phyloP scores from a whole-genome alignment of 257 asterid genomes.

The Solanum pinnatisectum region DNA sequence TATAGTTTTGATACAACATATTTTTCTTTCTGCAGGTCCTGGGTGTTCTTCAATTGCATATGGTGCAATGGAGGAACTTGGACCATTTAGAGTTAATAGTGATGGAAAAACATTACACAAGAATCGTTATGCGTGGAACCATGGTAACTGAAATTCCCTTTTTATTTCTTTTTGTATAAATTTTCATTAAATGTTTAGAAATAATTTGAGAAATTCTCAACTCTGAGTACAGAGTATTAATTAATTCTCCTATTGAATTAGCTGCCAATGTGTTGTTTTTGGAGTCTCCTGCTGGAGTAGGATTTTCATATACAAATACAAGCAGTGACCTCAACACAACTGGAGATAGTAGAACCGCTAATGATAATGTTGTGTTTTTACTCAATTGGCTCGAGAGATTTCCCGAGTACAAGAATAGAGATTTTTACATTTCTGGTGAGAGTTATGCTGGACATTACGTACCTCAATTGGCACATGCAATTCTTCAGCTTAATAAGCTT shows the following conservation, averaged over 20 bases:
- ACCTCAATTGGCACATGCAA: conserved; percentile 27
- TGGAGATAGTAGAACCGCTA: conserved; percentile 23
- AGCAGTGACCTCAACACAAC: conserved; percentile 12
- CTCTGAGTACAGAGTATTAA: background rate
- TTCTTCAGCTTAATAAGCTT: conserved; percentile 12
- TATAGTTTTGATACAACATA: too few species aligned
- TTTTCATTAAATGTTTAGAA: background rate
- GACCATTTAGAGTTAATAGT: conserved; percentile 36
- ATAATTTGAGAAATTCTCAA: background rate
- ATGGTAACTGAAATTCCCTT: background rate
- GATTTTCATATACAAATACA: conserved; percentile 46
- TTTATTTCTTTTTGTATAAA: background rate
- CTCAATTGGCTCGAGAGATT: conserved; percentile 42
- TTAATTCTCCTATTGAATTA: background rate
- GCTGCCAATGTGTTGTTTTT: conserved; percentile 38
- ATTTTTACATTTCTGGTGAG: conserved; percentile 34
- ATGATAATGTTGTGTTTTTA: conserved; percentile 28
- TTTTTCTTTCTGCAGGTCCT: conserved; percentile 20
- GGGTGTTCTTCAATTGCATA: conserved; percentile 39
- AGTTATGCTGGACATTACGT: conserved; percentile 44
- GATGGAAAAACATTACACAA: conserved; percentile 25
- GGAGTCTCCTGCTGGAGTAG: conserved; percentile 45
- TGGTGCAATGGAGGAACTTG: conserved; percentile 38
- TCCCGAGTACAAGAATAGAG: conserved; percentile 26
- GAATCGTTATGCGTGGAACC: conserved; percentile 31